Base-by-base conservation (phyloP, 2,329 filamentous ascomycete species). In the Beauveria varroae region DNA sequence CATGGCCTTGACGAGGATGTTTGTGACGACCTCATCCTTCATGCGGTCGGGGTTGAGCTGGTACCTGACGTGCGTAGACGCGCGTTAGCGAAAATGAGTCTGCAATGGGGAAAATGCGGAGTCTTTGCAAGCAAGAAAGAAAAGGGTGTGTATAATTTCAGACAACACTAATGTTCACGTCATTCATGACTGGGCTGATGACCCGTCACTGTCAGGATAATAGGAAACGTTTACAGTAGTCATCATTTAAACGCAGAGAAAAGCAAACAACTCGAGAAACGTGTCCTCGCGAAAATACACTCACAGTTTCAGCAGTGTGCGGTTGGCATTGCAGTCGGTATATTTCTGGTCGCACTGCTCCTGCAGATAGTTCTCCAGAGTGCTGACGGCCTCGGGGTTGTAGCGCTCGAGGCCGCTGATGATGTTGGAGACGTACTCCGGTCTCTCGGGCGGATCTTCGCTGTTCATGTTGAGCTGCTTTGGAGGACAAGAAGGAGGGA, bases 41-140 rank as follows among this genome's bases (percentile, higher is more conserved):
- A 93, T 87, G 69, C 96, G 91, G 81, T 98, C 93, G 57, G 95
- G 95, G 86, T 99, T 99, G 81, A 99, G 96, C 81, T 99, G 96
- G 84, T 99, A 99, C 67, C 95, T 99, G 69, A 64, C 14, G 28
- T 28, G 24, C 24, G 49, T 18, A 5, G 18, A 53, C 18, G 16
- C 34, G 37, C 16, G 37, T 61, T 61, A 61, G 60, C 60, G 4
- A 40, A 24, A 54, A 9, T 16, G 30, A 8, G 14, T 26, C 14
- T 47, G 51, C 37, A 18, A 18, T 18, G n/a, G 22, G 3, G 16
- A 5, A 28, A 28, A 57, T 57, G 60, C 34, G 16, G 28, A 51
- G 59, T 49, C 46, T 24, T 26, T 14, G 24, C 10, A 5, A 26
- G 24, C 24, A 34, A 62, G 43, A 44, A 49, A 20, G 28, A 58